phyloP scores from a whole-genome alignment of 495 filamentous ascomycete genomes.

The Platismatia glauca region DNA sequence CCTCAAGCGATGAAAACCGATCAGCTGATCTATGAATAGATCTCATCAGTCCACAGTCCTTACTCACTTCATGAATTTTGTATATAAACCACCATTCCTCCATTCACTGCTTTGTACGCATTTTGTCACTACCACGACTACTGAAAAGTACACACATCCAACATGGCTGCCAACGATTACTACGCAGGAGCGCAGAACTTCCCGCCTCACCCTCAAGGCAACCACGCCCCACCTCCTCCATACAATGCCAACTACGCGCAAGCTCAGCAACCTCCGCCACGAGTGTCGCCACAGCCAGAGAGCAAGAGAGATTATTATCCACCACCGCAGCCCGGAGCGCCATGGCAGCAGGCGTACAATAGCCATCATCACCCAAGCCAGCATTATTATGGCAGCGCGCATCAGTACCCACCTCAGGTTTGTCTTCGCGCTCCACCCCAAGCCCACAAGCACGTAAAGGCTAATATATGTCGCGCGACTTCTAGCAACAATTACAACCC shows the following conservation, averaged over 20 bases:
- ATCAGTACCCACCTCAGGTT: slow-evolving; percentile 16
- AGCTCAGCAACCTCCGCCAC: slow-evolving; percentile 13
- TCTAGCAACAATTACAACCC: neutral
- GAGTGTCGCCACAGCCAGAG: slow-evolving; percentile 12
- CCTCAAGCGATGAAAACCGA: neutral
- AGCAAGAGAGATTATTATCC: slow-evolving; percentile 9
- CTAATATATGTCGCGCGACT: neutral
- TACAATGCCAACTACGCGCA: slow-evolving; percentile 14
- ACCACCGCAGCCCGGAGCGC: slow-evolving; percentile 9
- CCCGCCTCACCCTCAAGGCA: slow-evolving; percentile 20
- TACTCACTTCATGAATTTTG: no score
- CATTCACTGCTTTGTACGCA: neutral
- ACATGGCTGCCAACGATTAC: slow-evolving; percentile 23
- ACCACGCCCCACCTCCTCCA: slow-evolving; percentile 21
- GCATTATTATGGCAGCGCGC: slow-evolving; percentile 16
- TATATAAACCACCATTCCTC: neutral
- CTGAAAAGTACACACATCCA: neutral
- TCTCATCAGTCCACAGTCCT: neutral
- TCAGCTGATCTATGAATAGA: slow-evolving; percentile 6
- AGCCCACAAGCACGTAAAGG: neutral
- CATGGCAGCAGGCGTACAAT: slow-evolving; percentile 19
- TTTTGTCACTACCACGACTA: neutral
- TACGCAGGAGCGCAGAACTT: slow-evolving; percentile 21
- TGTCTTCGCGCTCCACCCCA: neutral
- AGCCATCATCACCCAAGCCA: slow-evolving; percentile 18